Evolutionary conservation across 345 rosid genomes (phyloP).

Genomic region (Microcos paniculata): DNA sequence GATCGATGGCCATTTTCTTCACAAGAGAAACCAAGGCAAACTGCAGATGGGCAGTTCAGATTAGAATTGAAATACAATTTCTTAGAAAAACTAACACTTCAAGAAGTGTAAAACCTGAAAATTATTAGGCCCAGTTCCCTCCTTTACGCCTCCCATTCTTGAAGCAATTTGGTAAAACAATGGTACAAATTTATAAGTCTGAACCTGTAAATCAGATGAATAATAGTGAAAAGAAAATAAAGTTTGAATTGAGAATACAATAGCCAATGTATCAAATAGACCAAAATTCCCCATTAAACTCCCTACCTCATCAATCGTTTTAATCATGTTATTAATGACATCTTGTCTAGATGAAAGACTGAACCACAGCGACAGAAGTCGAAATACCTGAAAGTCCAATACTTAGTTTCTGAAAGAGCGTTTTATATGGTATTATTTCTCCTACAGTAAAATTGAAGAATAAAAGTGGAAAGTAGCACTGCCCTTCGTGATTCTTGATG

Average conservation of each 20-base stretch:
- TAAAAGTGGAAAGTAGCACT: not conserved
- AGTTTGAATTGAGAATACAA: not conserved
- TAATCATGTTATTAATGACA: slow-evolving; percentile 68
- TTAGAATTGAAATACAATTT: slow-evolving; percentile 27
- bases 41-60: slow-evolving; percentile 49
- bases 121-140: slow-evolving; percentile 54
- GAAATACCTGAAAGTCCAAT: slow-evolving; percentile 68
- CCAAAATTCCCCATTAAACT: not conserved
- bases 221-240: slow-evolving; percentile 1
- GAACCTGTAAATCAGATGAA: slow-evolving; percentile 55
- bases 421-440: not conserved
- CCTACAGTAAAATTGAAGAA: not conserved
- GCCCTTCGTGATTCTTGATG: not conserved
- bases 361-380: slow-evolving; percentile 87
- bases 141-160: slow-evolving; percentile 86
- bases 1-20: slow-evolving; percentile 97
- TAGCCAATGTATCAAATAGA: not conserved
- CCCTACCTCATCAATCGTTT: slow-evolving; percentile 70
- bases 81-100: not conserved
- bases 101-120: slow-evolving; percentile 65
- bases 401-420: slow-evolving; percentile 3
- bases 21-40: slow-evolving; percentile 84
- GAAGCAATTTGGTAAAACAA: slow-evolving; percentile 96
- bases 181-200: slow-evolving; percentile 88
- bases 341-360: slow-evolving; percentile 66